A percentile compares a stretch with the other conserved stretches of the same genome.
phyloP scores from a whole-genome alignment of 345 rosid genomes.

The Adansonia digitata region DNA sequence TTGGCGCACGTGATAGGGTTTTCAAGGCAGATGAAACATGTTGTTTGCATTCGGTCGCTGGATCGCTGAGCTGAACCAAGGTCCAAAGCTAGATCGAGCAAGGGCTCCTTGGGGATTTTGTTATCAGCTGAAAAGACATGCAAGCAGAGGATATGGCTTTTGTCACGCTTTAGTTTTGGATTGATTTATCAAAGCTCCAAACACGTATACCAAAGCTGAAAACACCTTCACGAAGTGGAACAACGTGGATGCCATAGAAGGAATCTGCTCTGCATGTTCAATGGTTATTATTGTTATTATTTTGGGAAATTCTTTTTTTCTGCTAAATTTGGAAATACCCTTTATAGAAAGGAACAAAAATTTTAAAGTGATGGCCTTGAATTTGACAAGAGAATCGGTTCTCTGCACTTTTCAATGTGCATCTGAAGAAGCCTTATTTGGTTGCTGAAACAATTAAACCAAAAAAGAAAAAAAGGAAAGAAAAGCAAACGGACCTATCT shows the following conservation, averaged over 20 bases:
- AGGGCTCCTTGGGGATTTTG: no score
- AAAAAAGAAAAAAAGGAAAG: neutral
- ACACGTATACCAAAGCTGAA: constrained; percentile 13
- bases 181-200: neutral
- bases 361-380: constrained; percentile 17
- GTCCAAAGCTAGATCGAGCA: no score
- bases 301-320: neutral
- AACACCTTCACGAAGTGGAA: constrained; percentile 3
- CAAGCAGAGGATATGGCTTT: neutral
- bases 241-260: neutral
- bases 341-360: constrained; percentile 16
- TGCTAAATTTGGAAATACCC: constrained; percentile 16
- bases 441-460: no score
- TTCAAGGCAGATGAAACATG: neutral
- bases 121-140: neutral
- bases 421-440: constrained; percentile 1
- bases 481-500: neutral
- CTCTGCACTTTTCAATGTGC: constrained; percentile 23
- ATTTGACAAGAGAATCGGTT: constrained; percentile 22
- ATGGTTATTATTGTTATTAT: neutral
- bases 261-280: neutral
- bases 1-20: no score
- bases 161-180: constrained; percentile 15
- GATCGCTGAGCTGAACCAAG: no score
- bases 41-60: no score